phyloP scores from a whole-genome alignment of 2,329 filamentous ascomycete genomes.

The Diaporthe capsici region DNA sequence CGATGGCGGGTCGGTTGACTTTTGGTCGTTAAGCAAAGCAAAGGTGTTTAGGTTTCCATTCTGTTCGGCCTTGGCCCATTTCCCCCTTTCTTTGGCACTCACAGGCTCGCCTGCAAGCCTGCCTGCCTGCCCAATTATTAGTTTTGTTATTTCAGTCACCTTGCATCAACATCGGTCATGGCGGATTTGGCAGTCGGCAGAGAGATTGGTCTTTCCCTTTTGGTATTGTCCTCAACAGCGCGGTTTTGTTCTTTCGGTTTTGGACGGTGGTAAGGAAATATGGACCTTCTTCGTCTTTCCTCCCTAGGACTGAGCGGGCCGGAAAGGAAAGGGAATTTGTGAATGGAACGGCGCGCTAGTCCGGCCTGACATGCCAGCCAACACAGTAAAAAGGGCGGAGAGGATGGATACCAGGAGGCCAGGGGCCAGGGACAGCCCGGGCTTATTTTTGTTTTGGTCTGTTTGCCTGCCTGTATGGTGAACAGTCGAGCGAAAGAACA shows the following conservation, averaged over 20 bases:
- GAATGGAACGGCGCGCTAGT: not conserved
- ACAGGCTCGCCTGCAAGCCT: not conserved
- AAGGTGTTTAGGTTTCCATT: constrained; percentile 28
- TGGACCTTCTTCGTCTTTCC: not conserved
- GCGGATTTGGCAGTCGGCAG: not conserved
- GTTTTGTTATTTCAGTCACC: not conserved
- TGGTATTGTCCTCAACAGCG: constrained; percentile 19
- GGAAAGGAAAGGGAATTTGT: not conserved
- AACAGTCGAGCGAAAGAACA: constrained; percentile 10
- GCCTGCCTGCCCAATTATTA: not conserved
- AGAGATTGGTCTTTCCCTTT: not conserved
- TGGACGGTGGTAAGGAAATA: not conserved
- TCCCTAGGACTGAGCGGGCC: not conserved
- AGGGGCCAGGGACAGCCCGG: not conserved
- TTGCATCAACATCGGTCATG: constrained; percentile 23
- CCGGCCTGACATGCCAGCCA: not conserved
- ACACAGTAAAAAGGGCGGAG: not conserved
- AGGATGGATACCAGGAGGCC: not conserved
- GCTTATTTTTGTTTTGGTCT: not conserved
- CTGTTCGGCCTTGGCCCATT: not conserved
- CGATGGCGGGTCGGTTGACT: not conserved
- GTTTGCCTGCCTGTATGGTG: not conserved
- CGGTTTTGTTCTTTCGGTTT: not conserved
- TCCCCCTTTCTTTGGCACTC: not conserved
- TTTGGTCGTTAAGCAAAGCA: constrained; percentile 33